Conservation (phyloP, 805 yeast genomes). For the Starmerella tilneyi region DNA sequence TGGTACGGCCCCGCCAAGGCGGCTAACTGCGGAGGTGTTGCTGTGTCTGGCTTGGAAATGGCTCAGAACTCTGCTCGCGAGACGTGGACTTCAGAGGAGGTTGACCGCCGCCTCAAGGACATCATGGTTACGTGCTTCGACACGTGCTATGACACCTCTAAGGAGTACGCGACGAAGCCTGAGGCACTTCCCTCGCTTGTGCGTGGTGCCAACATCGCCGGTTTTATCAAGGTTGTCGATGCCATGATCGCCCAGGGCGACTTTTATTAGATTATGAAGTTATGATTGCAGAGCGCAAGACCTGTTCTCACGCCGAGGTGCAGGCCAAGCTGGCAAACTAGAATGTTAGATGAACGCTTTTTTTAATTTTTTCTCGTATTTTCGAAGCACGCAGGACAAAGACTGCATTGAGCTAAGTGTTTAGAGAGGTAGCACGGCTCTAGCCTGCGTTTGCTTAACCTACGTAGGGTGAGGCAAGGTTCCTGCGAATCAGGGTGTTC, state of each 20-base stretch:
- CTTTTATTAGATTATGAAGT: conserved; percentile 20
- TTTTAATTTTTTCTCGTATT: neutral
- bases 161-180: conserved; percentile 61
- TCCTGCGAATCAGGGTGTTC: no score
- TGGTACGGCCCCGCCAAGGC: conserved; percentile 99
- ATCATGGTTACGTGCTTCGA: conserved; percentile 91
- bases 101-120: conserved; percentile 77
- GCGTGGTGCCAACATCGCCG: conserved; percentile 98
- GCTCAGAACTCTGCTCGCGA: conserved; percentile 97
- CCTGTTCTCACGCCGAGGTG: no score
- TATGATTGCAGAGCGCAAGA: conserved; percentile 3
- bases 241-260: conserved; percentile 99
- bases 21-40: conserved; percentile 99
- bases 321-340: neutral
- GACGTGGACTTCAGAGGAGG: conserved; percentile 85
- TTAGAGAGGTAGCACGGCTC: neutral
- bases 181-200: conserved; percentile 82
- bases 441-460: neutral
- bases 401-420: no score
- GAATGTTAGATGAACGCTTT: neutral
- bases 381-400: no score
- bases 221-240: conserved; percentile 95
- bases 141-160: conserved; percentile 83
- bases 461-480: no score
- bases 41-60: conserved; percentile 97